phyloP scores from a whole-genome alignment of 495 filamentous ascomycete genomes.

The Xylaria longipes region DNA sequence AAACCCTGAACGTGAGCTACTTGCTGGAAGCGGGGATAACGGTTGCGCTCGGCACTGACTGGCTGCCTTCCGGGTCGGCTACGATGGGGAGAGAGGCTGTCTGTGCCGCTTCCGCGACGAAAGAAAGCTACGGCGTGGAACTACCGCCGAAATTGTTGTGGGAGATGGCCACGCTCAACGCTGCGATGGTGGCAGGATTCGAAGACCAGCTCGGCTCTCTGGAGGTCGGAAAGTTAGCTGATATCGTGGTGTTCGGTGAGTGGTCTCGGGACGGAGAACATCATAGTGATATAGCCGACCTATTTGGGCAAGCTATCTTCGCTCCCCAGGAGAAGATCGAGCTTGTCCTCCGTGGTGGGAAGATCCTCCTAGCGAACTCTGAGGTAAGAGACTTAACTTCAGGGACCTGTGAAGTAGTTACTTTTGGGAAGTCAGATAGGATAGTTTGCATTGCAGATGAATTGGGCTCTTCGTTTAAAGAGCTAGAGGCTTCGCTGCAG shows the following conservation, averaged over 20 bases:
- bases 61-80: constrained; percentile 31
- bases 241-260: constrained; percentile 15
- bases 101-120: constrained; percentile 19
- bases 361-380: constrained; percentile 19
- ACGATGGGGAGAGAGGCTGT: constrained; percentile 29
- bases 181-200: constrained; percentile 25
- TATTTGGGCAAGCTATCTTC: constrained; percentile 24
- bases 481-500: constrained; percentile 17
- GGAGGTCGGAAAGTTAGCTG: constrained; percentile 23
- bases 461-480: constrained; percentile 21
- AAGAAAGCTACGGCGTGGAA: constrained; percentile 6
- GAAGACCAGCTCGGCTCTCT: constrained; percentile 22
- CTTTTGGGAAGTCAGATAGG: constrained; percentile 10
- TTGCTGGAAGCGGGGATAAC: constrained; percentile 28
- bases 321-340: constrained; percentile 22
- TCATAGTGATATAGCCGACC: background rate
- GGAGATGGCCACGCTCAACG: constrained; percentile 31
- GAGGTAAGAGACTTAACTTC: constrained; percentile 3
- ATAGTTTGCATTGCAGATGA: constrained; percentile 21
- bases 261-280: background rate
- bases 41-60: constrained; percentile 32
- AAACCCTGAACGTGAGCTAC: constrained; percentile 27
- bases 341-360: constrained; percentile 25
- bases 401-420: constrained; percentile 5
- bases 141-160: constrained; percentile 19